Base-by-base conservation (phyloP, 2,329 filamentous ascomycete genomes). In the Diaporthe aspalathi region DNA sequence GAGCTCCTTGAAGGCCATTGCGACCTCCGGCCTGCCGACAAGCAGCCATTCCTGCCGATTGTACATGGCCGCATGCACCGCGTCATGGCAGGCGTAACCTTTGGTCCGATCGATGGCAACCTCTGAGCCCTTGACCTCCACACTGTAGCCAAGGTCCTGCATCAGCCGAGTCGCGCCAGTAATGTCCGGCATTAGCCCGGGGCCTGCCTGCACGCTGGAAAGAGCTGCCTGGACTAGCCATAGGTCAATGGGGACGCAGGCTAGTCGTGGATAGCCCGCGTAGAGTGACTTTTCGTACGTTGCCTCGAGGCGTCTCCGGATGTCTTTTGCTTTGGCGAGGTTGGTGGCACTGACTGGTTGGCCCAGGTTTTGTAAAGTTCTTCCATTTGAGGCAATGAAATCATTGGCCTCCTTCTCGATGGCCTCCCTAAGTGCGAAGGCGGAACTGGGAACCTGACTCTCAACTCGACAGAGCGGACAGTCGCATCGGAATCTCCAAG, bases 401-500 rank as follows among this genome's bases (percentile, higher is more conserved):
- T 32, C 3, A 0, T 80, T 76, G 7, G 78, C 70, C 49, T 74
- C 74, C 1, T 53, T 67, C 7, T 78, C 63, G 22, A 73, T n/a
- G 32, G 75, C 74, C 35, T 73, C 75, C 2, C 79, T 67, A 74
- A 73, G 76, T 40, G 74, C 72, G 38, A 77, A 68, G 24, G 52
- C 71, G 9, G 71, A 2, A 67, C 54, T 0, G 75, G 57, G 1
- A 76, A 76, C 14, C 67, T 27, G 1, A 49, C 38, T 43, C 70
- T 84, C 82, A 12, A 76, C 76, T 0, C 63, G 68, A 70, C 84
- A 85, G 16, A 85, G 75, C n/a, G 69, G 63, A 73, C 83, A 85
- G 2, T 66, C 67, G 73, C 84, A 85, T 40, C 77, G 75, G 63
- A 85, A 85, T 0, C 81, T 82, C 20, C 52, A 65, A 1, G 1